Conservation (phyloP, 2,329 filamentous ascomycete species). For the Trichophyton mentagrophytes region DNA sequence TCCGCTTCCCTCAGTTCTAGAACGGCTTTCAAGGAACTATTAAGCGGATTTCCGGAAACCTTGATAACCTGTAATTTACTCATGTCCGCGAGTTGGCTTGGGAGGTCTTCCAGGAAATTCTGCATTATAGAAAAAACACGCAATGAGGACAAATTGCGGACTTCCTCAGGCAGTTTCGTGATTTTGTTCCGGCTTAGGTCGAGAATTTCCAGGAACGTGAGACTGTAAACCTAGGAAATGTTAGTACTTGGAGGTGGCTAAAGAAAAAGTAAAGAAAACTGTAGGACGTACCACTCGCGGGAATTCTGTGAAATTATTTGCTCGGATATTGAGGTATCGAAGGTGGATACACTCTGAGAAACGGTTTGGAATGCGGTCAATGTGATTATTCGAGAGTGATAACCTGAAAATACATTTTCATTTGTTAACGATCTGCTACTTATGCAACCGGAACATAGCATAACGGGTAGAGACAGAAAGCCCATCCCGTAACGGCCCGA, state of each 20-base stretch:
- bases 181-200: slow-evolving; percentile 86
- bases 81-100: slow-evolving; percentile 78
- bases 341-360: slow-evolving; percentile 38
- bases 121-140: slow-evolving; percentile 81
- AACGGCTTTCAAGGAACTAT: slow-evolving; percentile 61
- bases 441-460: neutral
- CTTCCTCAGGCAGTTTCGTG: slow-evolving; percentile 60
- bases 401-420: slow-evolving; percentile 24
- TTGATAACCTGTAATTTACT: slow-evolving; percentile 78
- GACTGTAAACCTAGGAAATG: slow-evolving; percentile 58
- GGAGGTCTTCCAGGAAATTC: slow-evolving; percentile 75
- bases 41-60: slow-evolving; percentile 74
- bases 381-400: slow-evolving; percentile 39
- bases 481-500: neutral
- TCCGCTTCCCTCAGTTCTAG: slow-evolving; percentile 55
- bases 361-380: slow-evolving; percentile 37
- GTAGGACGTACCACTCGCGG: slow-evolving; percentile 45
- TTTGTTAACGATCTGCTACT: neutral
- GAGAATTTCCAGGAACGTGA: slow-evolving; percentile 79
- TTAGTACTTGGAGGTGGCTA: neutral
- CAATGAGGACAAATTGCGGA: slow-evolving; percentile 67
- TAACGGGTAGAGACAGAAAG: neutral
- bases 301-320: slow-evolving; percentile 45
- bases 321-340: slow-evolving; percentile 38
- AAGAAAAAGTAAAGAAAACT: neutral